These are phyloP conservation scores for Naganishia randhawae DNA, from an alignment of 768 basidiomycete species.

Conservation along the genomic window DNA sequence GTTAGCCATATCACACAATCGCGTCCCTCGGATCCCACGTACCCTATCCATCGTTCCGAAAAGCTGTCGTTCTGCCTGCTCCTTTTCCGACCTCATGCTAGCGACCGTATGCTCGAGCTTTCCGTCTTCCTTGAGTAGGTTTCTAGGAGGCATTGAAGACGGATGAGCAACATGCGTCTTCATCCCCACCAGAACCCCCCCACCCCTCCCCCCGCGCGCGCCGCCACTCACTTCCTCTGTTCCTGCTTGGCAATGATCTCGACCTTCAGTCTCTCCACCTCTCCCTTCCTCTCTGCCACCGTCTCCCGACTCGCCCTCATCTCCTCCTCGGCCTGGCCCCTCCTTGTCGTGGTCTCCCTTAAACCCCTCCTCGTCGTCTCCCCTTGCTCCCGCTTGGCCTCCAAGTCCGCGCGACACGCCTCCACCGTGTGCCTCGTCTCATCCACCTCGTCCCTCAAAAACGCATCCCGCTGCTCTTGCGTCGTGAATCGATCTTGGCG, in stretches of 20 bases:
- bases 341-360: conserved; percentile 39
- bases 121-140: conserved; percentile 90
- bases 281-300: conserved; percentile 55
- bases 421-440: conserved; percentile 61
- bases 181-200: not conserved
- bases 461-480: conserved; percentile 76
- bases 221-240: conserved; percentile 62
- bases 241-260: conserved; percentile 68
- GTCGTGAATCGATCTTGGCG: conserved; percentile 79
- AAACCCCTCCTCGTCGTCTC: not conserved
- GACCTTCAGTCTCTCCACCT: conserved; percentile 62
- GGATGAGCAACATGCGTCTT: not conserved
- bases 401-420: conserved; percentile 60
- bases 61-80: conserved; percentile 70
- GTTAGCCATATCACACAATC: conserved; percentile 27
- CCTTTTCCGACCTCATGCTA: conserved; percentile 74
- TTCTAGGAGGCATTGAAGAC: conserved; percentile 53
- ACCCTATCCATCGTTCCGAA: conserved; percentile 97
- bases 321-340: conserved; percentile 54
- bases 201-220: too few relatives aligned
- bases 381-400: conserved; percentile 50
- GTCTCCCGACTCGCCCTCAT: conserved; percentile 55
- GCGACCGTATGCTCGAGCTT: conserved; percentile 73
- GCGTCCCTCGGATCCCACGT: conserved; percentile 33
- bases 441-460: conserved; percentile 71